A percentile compares a stretch with the other conserved stretches of the same genome.
These are phyloP conservation scores for Alternaria rosae DNA, from an alignment of 2,329 filamentous ascomycete species.

Conservation along the genomic window DNA sequence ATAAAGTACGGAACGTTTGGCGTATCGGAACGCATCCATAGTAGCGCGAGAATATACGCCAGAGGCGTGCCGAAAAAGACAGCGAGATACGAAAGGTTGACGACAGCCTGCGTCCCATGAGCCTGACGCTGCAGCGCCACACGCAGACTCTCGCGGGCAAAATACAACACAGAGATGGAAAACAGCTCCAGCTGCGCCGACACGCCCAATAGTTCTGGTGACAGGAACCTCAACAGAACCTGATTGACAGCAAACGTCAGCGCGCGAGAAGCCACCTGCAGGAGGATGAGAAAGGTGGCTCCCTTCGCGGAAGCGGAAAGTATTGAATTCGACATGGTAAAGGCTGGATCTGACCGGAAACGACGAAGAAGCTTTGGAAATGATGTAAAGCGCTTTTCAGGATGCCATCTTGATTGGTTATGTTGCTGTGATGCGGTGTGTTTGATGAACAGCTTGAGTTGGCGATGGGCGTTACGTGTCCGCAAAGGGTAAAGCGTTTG, in stretches of 20 bases:
- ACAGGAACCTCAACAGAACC: constrained; percentile 84
- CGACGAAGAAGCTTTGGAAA: constrained; percentile 11
- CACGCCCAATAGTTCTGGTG: constrained; percentile 82
- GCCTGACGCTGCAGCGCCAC: constrained; percentile 86
- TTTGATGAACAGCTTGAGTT: constrained; percentile 23
- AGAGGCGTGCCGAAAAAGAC: constrained; percentile 72
- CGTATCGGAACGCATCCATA: constrained; percentile 68
- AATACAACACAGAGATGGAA: constrained; percentile 91
- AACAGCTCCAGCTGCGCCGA: constrained; percentile 92
- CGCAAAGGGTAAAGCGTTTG: constrained; percentile 27
- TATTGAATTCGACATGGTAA: constrained; percentile 43
- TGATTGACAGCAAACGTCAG: constrained; percentile 94
- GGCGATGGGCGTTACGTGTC: constrained; percentile 24
- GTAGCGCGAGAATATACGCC: constrained; percentile 68
- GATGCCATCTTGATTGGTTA: constrained; percentile 33
- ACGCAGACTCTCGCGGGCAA: constrained; percentile 87
- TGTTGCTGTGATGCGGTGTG: constrained; percentile 22
- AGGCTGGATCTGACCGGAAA: constrained; percentile 7
- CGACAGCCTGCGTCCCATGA: constrained; percentile 71
- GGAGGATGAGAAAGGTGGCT: constrained; percentile 83
- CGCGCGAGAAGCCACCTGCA: constrained; percentile 86
- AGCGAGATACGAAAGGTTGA: constrained; percentile 88
- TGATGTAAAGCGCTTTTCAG: constrained; percentile 17
- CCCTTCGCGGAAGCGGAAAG: constrained; percentile 67
- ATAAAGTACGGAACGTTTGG: constrained; percentile 69